Base-by-base conservation (phyloP, 192 early-diverging fungal genomes). In the Helicostylum pulchrum region DNA sequence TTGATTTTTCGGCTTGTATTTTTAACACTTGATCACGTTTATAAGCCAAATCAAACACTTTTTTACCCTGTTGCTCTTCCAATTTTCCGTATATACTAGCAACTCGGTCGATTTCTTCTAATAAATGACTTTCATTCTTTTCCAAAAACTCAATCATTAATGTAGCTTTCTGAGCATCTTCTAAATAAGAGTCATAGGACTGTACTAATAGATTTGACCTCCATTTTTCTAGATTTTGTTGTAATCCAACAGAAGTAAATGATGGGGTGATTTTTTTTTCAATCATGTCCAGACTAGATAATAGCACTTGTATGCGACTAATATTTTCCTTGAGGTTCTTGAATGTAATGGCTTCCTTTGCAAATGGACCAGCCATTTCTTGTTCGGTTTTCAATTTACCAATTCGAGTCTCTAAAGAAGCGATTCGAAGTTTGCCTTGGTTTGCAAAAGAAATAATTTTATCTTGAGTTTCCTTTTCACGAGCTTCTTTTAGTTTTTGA, bases 1-100 rank as follows among this genome's bases (percentile, higher is more conserved):
- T 93, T 56, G 85, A 81, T 78, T 86, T 92, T 71, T 98, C 94
- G 9, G 90, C 88, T n/a, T 87, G 62, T 2, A 94, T 74, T 47
- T 87, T 87, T 58, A 84, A 69, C 30, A 94, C 85, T 7, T 89
- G 83, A 60, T 94, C 91, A 70, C 93, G 89, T 76, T 90, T 92
- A 46, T 85, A 78, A 11, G 78, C 73, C 32, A 93, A 72, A 66
- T 90, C 85, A 61, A 93, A 83, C 3, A 94, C 89, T 60, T 90
- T 90, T 60, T 85, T 79, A 4, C 87, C 82, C 60, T 86, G 92
- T 62, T 93, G 91, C 53, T 93, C 90, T 67, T 96, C 92, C 23
- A 97, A 80, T 65, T 89, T 81, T 3, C 81, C 80, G 83, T 91
- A 93, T 14, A 86, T 85, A 21, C 77, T 71, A 0, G 82, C 85